phyloP scores from a whole-genome alignment of 257 asterid species.

The Jacaranda copaia region DNA sequence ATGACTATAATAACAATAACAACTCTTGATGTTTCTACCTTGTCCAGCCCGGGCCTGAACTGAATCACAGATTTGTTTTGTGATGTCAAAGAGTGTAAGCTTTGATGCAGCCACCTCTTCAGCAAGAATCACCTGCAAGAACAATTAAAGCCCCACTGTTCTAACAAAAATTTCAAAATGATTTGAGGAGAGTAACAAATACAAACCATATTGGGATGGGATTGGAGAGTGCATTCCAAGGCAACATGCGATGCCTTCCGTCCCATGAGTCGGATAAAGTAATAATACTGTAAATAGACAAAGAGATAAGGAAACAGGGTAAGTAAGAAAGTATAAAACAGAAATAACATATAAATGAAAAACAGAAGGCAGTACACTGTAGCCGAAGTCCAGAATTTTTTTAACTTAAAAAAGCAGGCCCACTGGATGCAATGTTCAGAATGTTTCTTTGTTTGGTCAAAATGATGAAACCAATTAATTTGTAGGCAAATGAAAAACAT shows the following conservation, averaged over 20 bases:
- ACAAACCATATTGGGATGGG: slow-evolving; percentile 97
- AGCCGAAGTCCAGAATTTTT: not conserved
- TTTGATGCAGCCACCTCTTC: slow-evolving; percentile 99
- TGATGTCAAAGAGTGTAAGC: slow-evolving; percentile 96
- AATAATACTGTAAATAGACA: slow-evolving; percentile 78
- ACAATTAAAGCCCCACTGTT: slow-evolving; percentile 27
- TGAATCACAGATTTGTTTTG: slow-evolving; percentile 94
- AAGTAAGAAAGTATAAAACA: not conserved
- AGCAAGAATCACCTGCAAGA: slow-evolving; percentile 84
- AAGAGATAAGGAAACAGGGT: slow-evolving; percentile 2
- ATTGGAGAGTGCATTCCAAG: slow-evolving; percentile 94
- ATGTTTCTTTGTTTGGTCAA: not conserved
- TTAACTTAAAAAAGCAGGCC: not conserved
- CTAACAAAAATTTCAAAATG: slow-evolving; percentile 6
- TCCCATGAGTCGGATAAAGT: slow-evolving; percentile 96
- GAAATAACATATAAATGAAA: not conserved
- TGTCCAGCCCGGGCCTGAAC: slow-evolving; percentile 93
- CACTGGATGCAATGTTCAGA: not conserved
- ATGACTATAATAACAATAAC: slow-evolving; percentile 21
- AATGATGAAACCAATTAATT: slow-evolving; percentile 15
- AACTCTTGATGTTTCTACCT: slow-evolving; percentile 55
- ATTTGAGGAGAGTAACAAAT: slow-evolving; percentile 5
- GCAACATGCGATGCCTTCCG: slow-evolving; percentile 99
- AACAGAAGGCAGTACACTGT: not conserved
- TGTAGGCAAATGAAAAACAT: slow-evolving; percentile 27